Evolutionary conservation across 1,284 basidiomycete genomes (phyloP), one percentile per base, ranked within the genome.

Genomic region (Acaromyces ingoldii): DNA sequence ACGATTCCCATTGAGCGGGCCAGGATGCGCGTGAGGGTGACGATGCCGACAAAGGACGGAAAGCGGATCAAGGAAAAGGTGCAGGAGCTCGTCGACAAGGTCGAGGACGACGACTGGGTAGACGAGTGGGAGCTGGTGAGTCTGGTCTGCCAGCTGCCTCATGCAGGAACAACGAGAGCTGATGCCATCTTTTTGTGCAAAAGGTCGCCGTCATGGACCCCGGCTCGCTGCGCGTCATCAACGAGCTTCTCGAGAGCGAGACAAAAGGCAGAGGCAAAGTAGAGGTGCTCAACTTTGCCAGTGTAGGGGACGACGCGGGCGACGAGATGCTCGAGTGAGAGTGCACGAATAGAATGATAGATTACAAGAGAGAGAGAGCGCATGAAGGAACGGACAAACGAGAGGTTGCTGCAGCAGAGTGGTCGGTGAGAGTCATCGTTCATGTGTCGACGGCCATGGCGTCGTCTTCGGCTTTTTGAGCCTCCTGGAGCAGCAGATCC

Each of bases 121-220:
- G 84, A 86, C 13, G 85, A 89, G 60, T 97, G 91, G 91, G 88
- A 92, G 78, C 82, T 84, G 55, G 91, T 92, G 74, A 75, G 88
- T 80, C 25, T 40, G n/a, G 49, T 19, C 4, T 25, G n/a, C n/a
- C n/a, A n/a, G n/a, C n/a, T n/a, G n/a, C n/a, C n/a, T n/a, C n/a
- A n/a, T n/a, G 22, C 31, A 11, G 44, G 43, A 36, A n/a, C n/a
- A n/a, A n/a, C n/a, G n/a, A n/a, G 15, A 47, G 42, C 34, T 52
- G 4, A 13, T 36, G 36, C 38, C 22, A 36, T 28, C 0, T n/a
- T 17, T 25, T 4, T 47, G 46, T 38, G 6, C 15, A 30, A 5
- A 65, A 93, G 91, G 82, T 87, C 46, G 83, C 92, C 74, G 81
- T 91, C 44, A 97, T 98, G 65, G 91, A 95, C 72, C 95, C 95